These are phyloP conservation scores for Nitzschia sp. DNA, from an alignment of 108 stramenopile genomes.

Conservation along the genomic window DNA sequence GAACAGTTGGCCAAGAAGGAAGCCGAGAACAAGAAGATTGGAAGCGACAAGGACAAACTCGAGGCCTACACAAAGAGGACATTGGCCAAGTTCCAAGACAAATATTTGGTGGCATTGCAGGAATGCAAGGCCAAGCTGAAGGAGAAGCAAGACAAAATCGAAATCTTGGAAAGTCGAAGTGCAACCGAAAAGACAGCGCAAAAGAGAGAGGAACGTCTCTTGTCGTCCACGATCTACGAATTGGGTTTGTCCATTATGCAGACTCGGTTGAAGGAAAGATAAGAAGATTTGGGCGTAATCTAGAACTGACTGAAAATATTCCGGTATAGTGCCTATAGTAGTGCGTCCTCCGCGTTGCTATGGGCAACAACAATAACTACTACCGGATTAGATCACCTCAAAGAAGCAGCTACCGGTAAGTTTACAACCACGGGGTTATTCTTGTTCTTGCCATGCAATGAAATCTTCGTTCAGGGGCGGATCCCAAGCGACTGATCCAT, in stretches of 20 bases:
- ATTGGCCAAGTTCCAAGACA: slow-evolving; percentile 91
- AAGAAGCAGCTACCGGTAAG: too few species aligned
- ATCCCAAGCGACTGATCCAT: slow-evolving; percentile 12
- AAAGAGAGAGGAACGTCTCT: slow-evolving; percentile 88
- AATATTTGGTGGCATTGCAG: slow-evolving; percentile 91
- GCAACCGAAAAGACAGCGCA: slow-evolving; percentile 83
- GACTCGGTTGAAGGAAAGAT: slow-evolving; percentile 66
- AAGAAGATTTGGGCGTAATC: slow-evolving; percentile 10
- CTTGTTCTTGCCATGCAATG: neutral
- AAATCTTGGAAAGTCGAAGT: slow-evolving; percentile 69
- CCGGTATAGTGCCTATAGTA: too few species aligned
- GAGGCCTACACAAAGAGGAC: slow-evolving; percentile 94
- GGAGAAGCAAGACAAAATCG: slow-evolving; percentile 89
- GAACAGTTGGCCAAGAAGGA: slow-evolving; percentile 69
- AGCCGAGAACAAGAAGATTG: slow-evolving; percentile 79
- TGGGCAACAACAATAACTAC: too few species aligned
- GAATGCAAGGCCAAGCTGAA: slow-evolving; percentile 91
- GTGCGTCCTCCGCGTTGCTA: too few species aligned
- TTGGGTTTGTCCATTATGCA: slow-evolving; percentile 92
- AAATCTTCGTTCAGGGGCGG: slow-evolving; percentile 8
- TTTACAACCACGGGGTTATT: too few species aligned
- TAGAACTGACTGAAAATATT: too few species aligned
- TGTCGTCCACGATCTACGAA: slow-evolving; percentile 92
- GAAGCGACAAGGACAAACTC: slow-evolving; percentile 89
- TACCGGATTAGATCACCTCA: too few species aligned